Base-by-base conservation (phyloP, 192 early-diverging fungal species). In the Rhizoclosmatium sp. region DNA sequence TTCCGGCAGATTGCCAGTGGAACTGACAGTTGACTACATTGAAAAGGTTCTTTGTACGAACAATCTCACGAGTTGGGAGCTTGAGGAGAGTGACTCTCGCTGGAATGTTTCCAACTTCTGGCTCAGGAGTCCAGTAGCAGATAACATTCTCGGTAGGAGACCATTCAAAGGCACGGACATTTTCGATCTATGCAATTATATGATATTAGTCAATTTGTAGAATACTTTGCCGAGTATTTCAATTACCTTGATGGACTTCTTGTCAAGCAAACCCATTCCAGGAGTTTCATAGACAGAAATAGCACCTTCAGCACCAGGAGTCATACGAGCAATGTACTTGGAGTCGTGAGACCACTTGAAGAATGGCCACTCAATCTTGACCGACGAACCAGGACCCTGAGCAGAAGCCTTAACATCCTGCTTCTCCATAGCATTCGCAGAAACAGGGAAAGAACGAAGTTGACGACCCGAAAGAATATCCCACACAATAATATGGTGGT, bases 21-120 rank as follows among this genome's bases (percentile, higher is more conserved):
- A 99, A 85, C 64, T 94, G 67, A 79, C 87, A 87, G 65, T 93
- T 90, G 64, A 87, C 91, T 47, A 98, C 96, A 85, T 91, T 96
- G 88, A 98, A 97, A 90, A 99, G 90, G 86, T 98, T 98, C 92
- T 98, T 99, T 65, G 96, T 98, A 71, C 96, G 92, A 51, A 98
- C 71, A 69, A 97, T 90, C 66, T 95, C 91, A 82, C 93, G 92
- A 75, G 74, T 83, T 41, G 97, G 97, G n/a, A 98, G 81, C 49
- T 87, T 86, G 75, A 97, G 82, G 46, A 99, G 79, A 31, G 95
- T 97, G n/a, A 98, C 97, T 81, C 97, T 92, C 2, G 98, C 98
- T 46, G 98, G 98, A 82, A 95, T 96, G 85, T 98, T 89, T 76
- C 93, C 96, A 71, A 92, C 87, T 83, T 98, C 95, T 21, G 66